Base-by-base conservation (phyloP, 106 monocot species). In the Alisma plantagoaquatica region DNA sequence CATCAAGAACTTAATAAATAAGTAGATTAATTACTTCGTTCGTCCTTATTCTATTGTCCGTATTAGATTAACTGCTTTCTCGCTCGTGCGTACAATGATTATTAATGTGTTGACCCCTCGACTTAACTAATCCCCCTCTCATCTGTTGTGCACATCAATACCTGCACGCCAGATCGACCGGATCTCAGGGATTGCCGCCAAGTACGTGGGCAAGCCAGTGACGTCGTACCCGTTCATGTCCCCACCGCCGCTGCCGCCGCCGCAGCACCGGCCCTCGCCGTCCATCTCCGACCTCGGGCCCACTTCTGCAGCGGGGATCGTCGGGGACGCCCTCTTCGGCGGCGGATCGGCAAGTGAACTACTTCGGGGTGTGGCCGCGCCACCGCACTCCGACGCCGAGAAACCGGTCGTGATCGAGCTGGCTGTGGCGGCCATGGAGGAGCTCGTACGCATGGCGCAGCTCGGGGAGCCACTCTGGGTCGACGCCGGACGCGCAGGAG, bases 91-190 rank as follows among this genome's bases (percentile, higher is more conserved):
- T n/a, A n/a, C n/a, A n/a, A n/a, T n/a, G n/a, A n/a, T n/a, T n/a
- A n/a, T n/a, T n/a, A n/a, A n/a, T n/a, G n/a, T n/a, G n/a, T n/a
- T n/a, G n/a, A n/a, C n/a, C n/a, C n/a, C n/a, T n/a, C n/a, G n/a
- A n/a, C n/a, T n/a, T n/a, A n/a, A n/a, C n/a, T n/a, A n/a, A n/a
- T n/a, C n/a, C n/a, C n/a, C n/a, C n/a, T n/a, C n/a, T n/a, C n/a
- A n/a, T n/a, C n/a, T n/a, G n/a, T n/a, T n/a, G n/a, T n/a, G n/a
- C n/a, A n/a, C n/a, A n/a, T n/a, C n/a, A n/a, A n/a, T n/a, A n/a
- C n/a, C n/a, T n/a, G n/a, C n/a, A n/a, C n/a, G n/a, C n/a, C n/a
- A 92, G 96, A 85, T 98, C 10, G 89, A 89, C 27, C 64, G 82
- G 68, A 89, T 98, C 33, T 82, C 96, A 0, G 73, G 78, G 6